Base-by-base conservation (phyloP, 805 yeast genomes). In the Pichia ethanolica region DNA sequence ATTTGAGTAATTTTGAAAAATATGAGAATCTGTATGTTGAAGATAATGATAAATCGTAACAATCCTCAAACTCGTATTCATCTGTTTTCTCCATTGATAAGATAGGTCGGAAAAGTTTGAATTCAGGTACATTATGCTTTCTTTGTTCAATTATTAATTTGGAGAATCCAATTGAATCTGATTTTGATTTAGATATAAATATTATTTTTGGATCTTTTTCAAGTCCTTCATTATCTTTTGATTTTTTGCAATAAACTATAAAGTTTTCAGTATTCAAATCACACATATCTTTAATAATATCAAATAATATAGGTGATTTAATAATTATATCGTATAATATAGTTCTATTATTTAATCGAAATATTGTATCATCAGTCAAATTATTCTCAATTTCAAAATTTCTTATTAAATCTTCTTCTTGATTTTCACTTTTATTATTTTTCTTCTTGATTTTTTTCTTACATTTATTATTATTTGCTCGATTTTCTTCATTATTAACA, bases 81-180 rank as follows among this genome's bases (percentile, higher is more conserved):
- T 44, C 25, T 32, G 39, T 28, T 40, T 12, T 10, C 5, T 25
- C 20, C 5, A 6, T 26, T 1, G 33, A 39, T 7, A 35, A 1
- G 5, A 50, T 52, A 2, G 64, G 63, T 28, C 56, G 60, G 53
- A 55, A 70, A 1, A 78, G 57, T n/a, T 62, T 71, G 33, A 87
- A 61, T 40, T 81, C 80, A 53, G 85, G 91, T 34, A 89, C 62
- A 11, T 81, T 77, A 3, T 79, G 69, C 56, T 75, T 73, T 44
- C 78, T 85, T 52, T 73, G 75, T 0, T 95, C 95, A 43, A 83
- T 73, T 9, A 75, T 72, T 25, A 87, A 69, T 58, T 83, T 82
- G 38, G 87, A 81, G 46, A 73, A 71, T 0, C 95, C 96, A 42
- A 86, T 72, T n/a, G 67, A 52, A 28, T 82, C 85, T 10, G 91